These are phyloP conservation scores for Azolla pinnata DNA, from an alignment of 75 land plant genomes.

Conservation along the genomic window DNA sequence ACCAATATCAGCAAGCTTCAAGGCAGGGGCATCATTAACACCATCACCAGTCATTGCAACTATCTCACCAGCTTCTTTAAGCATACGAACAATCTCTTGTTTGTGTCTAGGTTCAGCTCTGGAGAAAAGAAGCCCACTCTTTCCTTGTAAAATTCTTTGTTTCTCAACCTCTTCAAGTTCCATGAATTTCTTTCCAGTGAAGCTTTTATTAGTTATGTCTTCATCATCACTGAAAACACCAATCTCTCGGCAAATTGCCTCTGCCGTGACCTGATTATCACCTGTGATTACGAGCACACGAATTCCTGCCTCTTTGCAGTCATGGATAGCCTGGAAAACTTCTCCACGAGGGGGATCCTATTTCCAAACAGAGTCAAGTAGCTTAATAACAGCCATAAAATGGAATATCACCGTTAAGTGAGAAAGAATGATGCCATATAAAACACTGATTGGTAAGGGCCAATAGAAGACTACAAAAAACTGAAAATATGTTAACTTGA, in stretches of 20 bases:
- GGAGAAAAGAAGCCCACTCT: conserved; percentile 75
- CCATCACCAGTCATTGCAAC: conserved; percentile 99
- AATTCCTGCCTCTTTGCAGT: conserved; percentile 89
- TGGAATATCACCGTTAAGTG: no score
- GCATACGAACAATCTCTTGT: conserved; percentile 54
- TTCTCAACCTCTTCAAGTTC: conserved; percentile 27
- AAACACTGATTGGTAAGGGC: no score
- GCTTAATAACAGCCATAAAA: no score
- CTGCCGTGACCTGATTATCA: conserved; percentile 90
- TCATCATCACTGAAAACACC: conserved; percentile 61
- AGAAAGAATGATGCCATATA: no score
- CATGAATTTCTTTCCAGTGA: conserved; percentile 79
- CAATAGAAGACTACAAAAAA: no score
- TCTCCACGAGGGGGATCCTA: conserved; percentile 92
- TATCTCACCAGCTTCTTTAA: conserved; percentile 76
- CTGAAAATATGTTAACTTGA: no score
- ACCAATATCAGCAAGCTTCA: conserved; percentile 59
- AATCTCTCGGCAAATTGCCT: conserved; percentile 89
- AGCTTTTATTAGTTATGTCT: conserved; percentile 45
- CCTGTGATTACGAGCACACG: conserved; percentile 93
- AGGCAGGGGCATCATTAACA: conserved; percentile 95
- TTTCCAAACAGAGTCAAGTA: background rate
- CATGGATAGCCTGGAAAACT: conserved; percentile 71
- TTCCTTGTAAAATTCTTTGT: conserved; percentile 38
- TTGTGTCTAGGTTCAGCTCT: conserved; percentile 91